Percentiles rank a stretch among this genome's conserved stretches.
Conservation (phyloP, 1,284 basidiomycete genomes). For the Phellopilus nigrolimitatus region DNA sequence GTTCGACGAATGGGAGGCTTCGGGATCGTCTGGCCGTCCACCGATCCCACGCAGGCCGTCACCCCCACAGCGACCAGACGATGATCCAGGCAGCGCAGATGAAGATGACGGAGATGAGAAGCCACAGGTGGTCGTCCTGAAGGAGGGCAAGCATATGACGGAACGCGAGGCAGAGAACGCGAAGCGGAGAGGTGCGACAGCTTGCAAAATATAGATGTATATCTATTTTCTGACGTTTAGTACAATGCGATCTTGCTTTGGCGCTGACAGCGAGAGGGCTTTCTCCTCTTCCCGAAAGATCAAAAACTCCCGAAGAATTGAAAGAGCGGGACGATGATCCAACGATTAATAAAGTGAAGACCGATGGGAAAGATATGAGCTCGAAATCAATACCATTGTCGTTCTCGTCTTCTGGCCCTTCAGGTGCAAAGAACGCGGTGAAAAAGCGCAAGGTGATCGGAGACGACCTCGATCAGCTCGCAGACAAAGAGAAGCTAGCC, state of each 20-base stretch:
- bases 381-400: constrained; percentile 30
- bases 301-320: too few relatives aligned
- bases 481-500: constrained; percentile 19
- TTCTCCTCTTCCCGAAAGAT: constrained; percentile 36
- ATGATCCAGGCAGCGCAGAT: constrained; percentile 68
- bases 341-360: constrained; percentile 5
- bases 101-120: constrained; percentile 78
- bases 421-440: constrained; percentile 23
- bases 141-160: constrained; percentile 77
- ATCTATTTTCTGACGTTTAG: background rate
- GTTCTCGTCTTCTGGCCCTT: constrained; percentile 37
- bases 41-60: constrained; percentile 67
- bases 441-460: constrained; percentile 38
- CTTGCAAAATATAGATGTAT: background rate
- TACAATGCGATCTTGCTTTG: background rate
- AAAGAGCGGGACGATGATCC: constrained; percentile 19
- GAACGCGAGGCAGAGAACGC: constrained; percentile 74
- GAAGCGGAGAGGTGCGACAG: constrained; percentile 59
- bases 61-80: constrained; percentile 56
- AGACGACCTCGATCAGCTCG: constrained; percentile 23
- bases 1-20: constrained; percentile 41
- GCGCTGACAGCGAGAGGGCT: constrained; percentile 45
- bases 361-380: constrained; percentile 16
- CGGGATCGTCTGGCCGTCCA: constrained; percentile 51
- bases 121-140: constrained; percentile 82